Conservation (phyloP, 164 flowering plant species). For the Dillenia suffruticosa region DNA sequence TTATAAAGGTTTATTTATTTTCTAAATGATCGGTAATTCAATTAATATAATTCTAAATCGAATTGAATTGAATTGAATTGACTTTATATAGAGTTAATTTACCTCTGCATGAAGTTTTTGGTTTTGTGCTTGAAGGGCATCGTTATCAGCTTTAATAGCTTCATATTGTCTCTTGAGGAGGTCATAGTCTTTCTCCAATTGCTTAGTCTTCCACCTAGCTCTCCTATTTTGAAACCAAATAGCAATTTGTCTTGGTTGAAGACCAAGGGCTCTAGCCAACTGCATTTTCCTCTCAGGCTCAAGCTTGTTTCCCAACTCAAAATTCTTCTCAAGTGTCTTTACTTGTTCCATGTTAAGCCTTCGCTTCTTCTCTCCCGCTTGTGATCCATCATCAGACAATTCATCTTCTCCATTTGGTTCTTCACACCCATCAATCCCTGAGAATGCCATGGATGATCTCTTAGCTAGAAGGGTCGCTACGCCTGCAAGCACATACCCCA, state of each 20-base stretch:
- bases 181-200: conserved; percentile 83
- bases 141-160: conserved; percentile 66
- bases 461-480: conserved; percentile 57
- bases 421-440: conserved; percentile 47
- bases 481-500: conserved; percentile 25
- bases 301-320: conserved; percentile 83
- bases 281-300: conserved; percentile 92
- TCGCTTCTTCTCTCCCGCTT: conserved; percentile 69
- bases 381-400: conserved; percentile 53
- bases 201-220: conserved; percentile 94
- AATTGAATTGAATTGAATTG: no score
- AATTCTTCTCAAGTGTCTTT: conserved; percentile 79
- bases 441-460: conserved; percentile 63
- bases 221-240: conserved; percentile 91
- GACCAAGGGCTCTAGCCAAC: conserved; percentile 72
- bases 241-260: conserved; percentile 85
- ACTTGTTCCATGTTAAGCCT: conserved; percentile 81
- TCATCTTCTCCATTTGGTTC: conserved; percentile 41
- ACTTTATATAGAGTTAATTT: background rate
- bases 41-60: no score
- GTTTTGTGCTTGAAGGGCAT: conserved; percentile 67
- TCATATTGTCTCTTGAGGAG: conserved; percentile 69
- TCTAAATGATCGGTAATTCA: no score
- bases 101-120: conserved; percentile 77
- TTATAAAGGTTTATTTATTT: no score